phyloP scores from a whole-genome alignment of 441 rosid species.

The Isatis lusitanica region DNA sequence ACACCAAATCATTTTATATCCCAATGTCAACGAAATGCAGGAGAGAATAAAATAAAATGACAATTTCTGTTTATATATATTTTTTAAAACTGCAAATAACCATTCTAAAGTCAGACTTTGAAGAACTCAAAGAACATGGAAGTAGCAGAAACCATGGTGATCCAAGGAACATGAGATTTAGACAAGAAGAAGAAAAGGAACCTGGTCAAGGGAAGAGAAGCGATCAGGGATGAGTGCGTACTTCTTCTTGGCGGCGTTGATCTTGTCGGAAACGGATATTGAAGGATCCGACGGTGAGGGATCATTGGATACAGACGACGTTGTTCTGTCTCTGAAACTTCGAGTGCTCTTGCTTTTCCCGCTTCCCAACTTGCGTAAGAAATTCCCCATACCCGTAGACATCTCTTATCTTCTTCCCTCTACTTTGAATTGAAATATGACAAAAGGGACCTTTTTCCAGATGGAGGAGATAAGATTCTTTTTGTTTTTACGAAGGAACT shows the following conservation, averaged over 20 bases:
- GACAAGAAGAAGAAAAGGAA: neutral
- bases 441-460: neutral
- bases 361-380: slow-evolving; percentile 25
- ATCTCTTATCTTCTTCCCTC: slow-evolving; percentile 18
- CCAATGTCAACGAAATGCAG: slow-evolving; percentile 13
- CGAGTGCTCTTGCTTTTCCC: slow-evolving; percentile 23
- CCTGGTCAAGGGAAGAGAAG: slow-evolving; percentile 38
- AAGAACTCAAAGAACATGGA: slow-evolving; percentile 19
- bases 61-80: too few species aligned
- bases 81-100: too few species aligned
- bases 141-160: slow-evolving; percentile 1
- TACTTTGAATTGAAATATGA: slow-evolving; percentile 9
- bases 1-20: neutral
- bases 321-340: neutral
- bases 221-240: slow-evolving; percentile 38
- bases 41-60: neutral
- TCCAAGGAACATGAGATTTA: neutral
- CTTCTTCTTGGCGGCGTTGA: slow-evolving; percentile 28
- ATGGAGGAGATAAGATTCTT: neutral
- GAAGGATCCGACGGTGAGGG: slow-evolving; percentile 7
- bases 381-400: slow-evolving; percentile 32
- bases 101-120: neutral
- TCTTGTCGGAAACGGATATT: slow-evolving; percentile 22
- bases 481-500: neutral
- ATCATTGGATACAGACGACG: slow-evolving; percentile 8